Evolutionary conservation across 139 green algal species (phyloP), one percentile per base, ranked within the genome.

Genomic region (Chlorella sorokiniana): DNA sequence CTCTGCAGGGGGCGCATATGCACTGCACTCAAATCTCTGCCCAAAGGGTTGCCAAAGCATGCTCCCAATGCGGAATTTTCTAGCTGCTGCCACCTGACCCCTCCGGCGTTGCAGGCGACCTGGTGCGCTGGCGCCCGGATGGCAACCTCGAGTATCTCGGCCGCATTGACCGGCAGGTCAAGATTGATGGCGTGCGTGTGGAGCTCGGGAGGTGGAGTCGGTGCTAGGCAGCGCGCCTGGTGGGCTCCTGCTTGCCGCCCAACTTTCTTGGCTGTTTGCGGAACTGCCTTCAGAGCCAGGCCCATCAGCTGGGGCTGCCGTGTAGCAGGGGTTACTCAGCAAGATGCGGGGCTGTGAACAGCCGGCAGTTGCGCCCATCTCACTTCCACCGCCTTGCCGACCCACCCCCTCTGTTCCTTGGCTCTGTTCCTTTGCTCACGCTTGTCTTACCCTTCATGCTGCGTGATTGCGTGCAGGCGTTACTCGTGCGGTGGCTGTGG

Each of bases 91-190:
- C 20, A 16, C 38, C 48, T 56, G 48, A 25, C 14, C 16, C 14
- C 11, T 63, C 11, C 38, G 87, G 86, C 77, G 45, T 67, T 35
- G 86, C 86, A 10, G 86, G 88, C 27, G 88, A 92, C 44, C 64
- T 92, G 73, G 88, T 89, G 61, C 38, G 74, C n/a, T 91, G 81
- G 86, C 69, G 10, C 27, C 33, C 44, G 1, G 72, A 81, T 45
- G 88, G 88, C 25, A 31, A 72, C 9, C 56, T 93, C 27, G 80
- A 87, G 9, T 89, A 87, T 65, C 68, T 90, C 41, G 90, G 90
- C 2, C 79, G 89, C 42, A 80, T 90, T 18, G 89, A 88, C 71
- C 44, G 37, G 27, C 64, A 71, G 48, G 48, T 56, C 48, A 56
- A 56, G 48, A 56, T 56, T 56, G 48, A 56, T 56, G 48, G 48